Evolutionary conservation across 2,329 filamentous ascomycete species (phyloP).

Genomic region (Aureobasidium sp.): DNA sequence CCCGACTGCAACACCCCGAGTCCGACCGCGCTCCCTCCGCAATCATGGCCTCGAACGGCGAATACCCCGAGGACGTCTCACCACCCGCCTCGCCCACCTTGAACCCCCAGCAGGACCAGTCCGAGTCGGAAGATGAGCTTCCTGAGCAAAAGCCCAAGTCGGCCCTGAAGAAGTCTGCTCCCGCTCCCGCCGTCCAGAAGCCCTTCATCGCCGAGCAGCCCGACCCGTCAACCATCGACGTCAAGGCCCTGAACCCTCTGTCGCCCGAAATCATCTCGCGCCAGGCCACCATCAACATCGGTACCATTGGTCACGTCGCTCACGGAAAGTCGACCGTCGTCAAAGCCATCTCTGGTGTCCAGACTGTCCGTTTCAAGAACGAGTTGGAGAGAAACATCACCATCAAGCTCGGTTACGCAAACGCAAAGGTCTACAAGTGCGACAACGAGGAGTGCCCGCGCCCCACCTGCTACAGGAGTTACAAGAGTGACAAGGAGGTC

Average conservation of each 20-base stretch:
- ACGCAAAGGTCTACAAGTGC: constrained; percentile 99
- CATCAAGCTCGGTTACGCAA: constrained; percentile 99
- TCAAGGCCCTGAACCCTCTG: constrained; percentile 71
- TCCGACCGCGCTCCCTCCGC: constrained; percentile 20
- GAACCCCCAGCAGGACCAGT: constrained; percentile 53
- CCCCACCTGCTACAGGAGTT: constrained; percentile 92
- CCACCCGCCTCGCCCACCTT: constrained; percentile 49
- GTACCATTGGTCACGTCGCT: constrained; percentile 96
- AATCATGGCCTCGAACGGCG: constrained; percentile 51
- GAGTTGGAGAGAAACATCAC: constrained; percentile 98
- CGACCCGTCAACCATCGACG: constrained; percentile 80
- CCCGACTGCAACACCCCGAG: not conserved
- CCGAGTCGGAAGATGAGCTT: constrained; percentile 59
- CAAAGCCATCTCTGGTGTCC: constrained; percentile 97
- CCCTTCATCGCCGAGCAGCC: constrained; percentile 81
- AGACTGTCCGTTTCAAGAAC: constrained; percentile 99
- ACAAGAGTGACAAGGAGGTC: constrained; percentile 98
- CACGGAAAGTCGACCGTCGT: constrained; percentile 99
- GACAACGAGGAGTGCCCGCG: constrained; percentile 85
- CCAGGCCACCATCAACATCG: constrained; percentile 83
- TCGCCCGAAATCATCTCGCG: constrained; percentile 95
- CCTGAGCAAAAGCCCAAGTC: constrained; percentile 67
- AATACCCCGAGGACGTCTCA: constrained; percentile 44
- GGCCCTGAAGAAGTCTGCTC: constrained; percentile 71
- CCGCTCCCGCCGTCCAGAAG: constrained; percentile 49